phyloP scores from a whole-genome alignment of 2,329 filamentous ascomycete species.

The Simplicillium sp. region DNA sequence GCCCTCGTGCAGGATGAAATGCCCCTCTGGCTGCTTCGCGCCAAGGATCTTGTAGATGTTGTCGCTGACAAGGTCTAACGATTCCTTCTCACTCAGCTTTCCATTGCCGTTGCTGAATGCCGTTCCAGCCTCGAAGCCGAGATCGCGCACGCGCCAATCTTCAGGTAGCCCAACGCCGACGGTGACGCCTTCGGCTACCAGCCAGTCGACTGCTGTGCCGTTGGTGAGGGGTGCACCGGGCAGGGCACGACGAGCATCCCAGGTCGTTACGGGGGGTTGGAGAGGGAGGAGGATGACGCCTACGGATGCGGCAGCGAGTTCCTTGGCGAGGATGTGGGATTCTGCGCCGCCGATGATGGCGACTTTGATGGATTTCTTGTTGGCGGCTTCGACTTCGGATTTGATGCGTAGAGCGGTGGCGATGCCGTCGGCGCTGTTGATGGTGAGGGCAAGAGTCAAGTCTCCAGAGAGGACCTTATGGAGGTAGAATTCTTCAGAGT shows the following conservation, averaged over 20 bases:
- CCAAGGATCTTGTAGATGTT: conserved; percentile 52
- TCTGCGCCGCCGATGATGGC: conserved; percentile 55
- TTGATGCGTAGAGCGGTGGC: conserved; percentile 51
- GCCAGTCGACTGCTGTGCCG: conserved; percentile 48
- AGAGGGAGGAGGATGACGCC: conserved; percentile 52
- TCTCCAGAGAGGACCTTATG: conserved; percentile 43
- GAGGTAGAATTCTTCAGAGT: conserved; percentile 40
- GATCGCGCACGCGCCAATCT: conserved; percentile 52
- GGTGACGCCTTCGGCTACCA: conserved; percentile 49
- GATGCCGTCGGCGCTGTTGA: conserved; percentile 55
- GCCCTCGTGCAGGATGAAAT: conserved; percentile 54
- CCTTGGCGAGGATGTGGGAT: conserved; percentile 46
- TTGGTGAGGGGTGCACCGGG: conserved; percentile 58
- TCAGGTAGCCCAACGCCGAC: conserved; percentile 50
- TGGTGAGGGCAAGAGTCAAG: conserved; percentile 45
- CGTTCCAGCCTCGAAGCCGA: conserved; percentile 50
- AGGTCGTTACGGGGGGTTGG: conserved; percentile 41
- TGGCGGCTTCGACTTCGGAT: conserved; percentile 36
- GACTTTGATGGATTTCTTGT: conserved; percentile 29
- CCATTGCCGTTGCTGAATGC: conserved; percentile 47
- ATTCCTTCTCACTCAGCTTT: conserved; percentile 40
- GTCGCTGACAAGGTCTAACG: conserved; percentile 44
- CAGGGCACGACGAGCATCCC: conserved; percentile 54
- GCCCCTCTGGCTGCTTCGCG: conserved; percentile 20
- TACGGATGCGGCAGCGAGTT: conserved; percentile 46